phyloP scores from a whole-genome alignment of 2,329 filamentous ascomycete genomes.

The Lecanicillium sp. region DNA sequence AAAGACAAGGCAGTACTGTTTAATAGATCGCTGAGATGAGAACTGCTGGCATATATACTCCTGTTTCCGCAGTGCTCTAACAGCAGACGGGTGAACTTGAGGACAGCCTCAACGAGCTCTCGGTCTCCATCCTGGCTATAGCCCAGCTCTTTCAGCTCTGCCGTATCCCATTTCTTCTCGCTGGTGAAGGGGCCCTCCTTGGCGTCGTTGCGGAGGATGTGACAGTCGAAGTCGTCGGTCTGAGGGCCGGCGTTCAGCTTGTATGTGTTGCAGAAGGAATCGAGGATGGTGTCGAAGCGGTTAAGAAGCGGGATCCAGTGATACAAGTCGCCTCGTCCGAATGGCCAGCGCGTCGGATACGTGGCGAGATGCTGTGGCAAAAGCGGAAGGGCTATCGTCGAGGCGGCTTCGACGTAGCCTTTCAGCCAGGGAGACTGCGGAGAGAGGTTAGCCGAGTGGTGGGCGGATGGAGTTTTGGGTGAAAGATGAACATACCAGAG shows the following conservation, averaged over 20 bases:
- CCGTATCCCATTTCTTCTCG: constrained; percentile 37
- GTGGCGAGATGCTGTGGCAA: constrained; percentile 69
- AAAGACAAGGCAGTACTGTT: constrained; percentile 80
- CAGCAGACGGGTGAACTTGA: constrained; percentile 81
- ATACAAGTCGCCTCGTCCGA: constrained; percentile 90
- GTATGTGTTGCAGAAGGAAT: constrained; percentile 75
- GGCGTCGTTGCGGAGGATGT: constrained; percentile 55
- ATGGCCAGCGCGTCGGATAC: constrained; percentile 89
- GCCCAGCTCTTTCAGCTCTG: constrained; percentile 51
- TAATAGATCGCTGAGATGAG: constrained; percentile 80
- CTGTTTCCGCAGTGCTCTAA: constrained; percentile 94
- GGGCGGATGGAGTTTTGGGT: constrained; percentile 1
- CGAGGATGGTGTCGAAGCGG: constrained; percentile 84
- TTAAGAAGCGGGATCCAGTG: constrained; percentile 97
- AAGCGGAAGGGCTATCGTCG: constrained; percentile 63
- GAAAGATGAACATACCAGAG: constrained; percentile 45
- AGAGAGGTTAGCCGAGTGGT: constrained; percentile 19
- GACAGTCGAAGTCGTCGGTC: constrained; percentile 63
- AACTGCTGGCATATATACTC: constrained; percentile 91
- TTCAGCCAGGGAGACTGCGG: constrained; percentile 78
- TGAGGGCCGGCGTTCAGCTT: constrained; percentile 76
- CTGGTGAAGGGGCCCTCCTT: constrained; percentile 46
- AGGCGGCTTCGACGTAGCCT: constrained; percentile 68
- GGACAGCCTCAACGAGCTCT: constrained; percentile 69
- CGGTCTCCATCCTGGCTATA: constrained; percentile 72